Percentiles rank a stretch among this genome's conserved stretches.
phyloP scores from a whole-genome alignment of 768 basidiomycete species.

The Agaricus sinodeliciosus region DNA sequence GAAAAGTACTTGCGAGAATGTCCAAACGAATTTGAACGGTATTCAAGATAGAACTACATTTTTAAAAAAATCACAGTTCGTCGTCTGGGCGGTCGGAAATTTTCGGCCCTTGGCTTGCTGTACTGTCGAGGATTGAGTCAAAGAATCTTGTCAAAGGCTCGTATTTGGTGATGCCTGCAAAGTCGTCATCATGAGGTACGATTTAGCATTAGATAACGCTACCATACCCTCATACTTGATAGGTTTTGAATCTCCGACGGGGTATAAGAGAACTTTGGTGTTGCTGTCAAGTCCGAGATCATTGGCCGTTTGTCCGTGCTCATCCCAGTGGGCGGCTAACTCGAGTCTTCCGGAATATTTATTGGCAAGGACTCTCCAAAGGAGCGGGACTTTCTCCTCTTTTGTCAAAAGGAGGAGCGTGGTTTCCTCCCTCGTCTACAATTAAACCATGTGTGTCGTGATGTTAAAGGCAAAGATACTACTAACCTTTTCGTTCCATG shows the following conservation, averaged over 20 bases:
- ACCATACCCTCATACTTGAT: slow-evolving; percentile 61
- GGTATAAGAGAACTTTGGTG: slow-evolving; percentile 71
- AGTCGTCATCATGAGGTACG: slow-evolving; percentile 49
- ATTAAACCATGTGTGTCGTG: not conserved
- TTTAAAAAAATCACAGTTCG: slow-evolving; percentile 5
- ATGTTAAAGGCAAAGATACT: not conserved
- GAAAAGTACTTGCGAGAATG: not conserved
- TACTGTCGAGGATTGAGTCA: slow-evolving; percentile 63
- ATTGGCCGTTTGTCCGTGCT: slow-evolving; percentile 51
- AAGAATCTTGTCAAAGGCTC: slow-evolving; percentile 72
- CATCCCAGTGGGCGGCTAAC: slow-evolving; percentile 61
- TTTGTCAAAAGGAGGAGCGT: slow-evolving; percentile 69
- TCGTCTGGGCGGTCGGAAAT: slow-evolving; percentile 9
- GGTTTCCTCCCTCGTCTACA: slow-evolving; percentile 30
- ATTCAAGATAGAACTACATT: too few relatives aligned
- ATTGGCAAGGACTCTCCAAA: slow-evolving; percentile 77
- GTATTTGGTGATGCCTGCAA: slow-evolving; percentile 60
- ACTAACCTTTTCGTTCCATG: slow-evolving; percentile 67
- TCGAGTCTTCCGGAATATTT: slow-evolving; percentile 57
- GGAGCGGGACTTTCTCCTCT: slow-evolving; percentile 66
- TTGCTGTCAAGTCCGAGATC: slow-evolving; percentile 42
- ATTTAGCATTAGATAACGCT: not conserved
- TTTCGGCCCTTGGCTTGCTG: slow-evolving; percentile 15
- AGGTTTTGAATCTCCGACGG: slow-evolving; percentile 47
- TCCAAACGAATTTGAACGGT: not conserved